Evolutionary conservation across 352 stramenopile genomes (phyloP), one percentile per base, ranked within the genome.

Genomic region (Phytophthora pluvialis): DNA sequence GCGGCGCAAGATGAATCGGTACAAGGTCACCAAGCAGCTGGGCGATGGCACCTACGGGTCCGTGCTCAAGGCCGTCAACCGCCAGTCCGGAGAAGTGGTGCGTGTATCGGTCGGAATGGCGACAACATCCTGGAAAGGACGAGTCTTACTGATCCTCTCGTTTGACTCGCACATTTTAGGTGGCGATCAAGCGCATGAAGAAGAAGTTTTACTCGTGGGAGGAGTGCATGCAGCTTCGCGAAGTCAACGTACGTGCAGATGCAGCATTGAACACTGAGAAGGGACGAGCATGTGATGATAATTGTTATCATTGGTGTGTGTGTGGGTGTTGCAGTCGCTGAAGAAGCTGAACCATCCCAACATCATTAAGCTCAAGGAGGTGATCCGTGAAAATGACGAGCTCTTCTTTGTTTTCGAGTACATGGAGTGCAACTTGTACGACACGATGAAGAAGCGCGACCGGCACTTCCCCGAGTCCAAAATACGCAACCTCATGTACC

Each of bases 401-500:
- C 81, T 99, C 6, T 99, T 94, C 70, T 99, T 99, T 72, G 96
- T 99, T 1, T 99, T 99, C 69, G 97, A 99, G 80, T 98, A 97
- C 80, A 99, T 99, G 97, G 94, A 99, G 71, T 90, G 89, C 64
- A 99, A 98, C 61, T 73, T 99, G 40, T 99, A 99, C 80, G 93
- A 99, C 62, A 90, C 88, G n/a, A 98, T 99, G 81, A 97, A 98
- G 76, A 92, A 97, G 42, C 70, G 93, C 38, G 80, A 97, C 59
- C 81, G 83, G 46, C 83, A 93, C 56, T 97, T 97, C 45, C 90
- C 88, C 54, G 95, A 99, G 70, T 90, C 89, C 57, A 97, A 98
- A 68, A 98, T 99, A 58, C 83, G 87, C 47, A 99, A 98, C 61
- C 96, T 99, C 64, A 97, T 99, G 80, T 98, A 78, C 42, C 98